Base-by-base conservation (phyloP, 1,284 basidiomycete species). In the Pascua sp. region DNA sequence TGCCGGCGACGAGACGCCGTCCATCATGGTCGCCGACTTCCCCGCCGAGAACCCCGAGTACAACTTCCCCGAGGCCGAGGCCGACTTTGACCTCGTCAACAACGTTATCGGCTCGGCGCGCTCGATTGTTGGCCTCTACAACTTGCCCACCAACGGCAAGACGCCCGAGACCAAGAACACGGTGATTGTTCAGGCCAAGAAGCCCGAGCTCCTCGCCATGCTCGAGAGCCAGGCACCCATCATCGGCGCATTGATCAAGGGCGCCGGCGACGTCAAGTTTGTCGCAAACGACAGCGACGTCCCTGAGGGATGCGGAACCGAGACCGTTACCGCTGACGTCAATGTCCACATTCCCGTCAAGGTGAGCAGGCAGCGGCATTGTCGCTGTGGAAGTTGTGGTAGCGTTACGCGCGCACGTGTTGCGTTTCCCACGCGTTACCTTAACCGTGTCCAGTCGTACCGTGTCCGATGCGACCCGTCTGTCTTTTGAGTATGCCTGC, bases 81-180 rank as follows among this genome's bases (percentile, higher is more conserved):
- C 85, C 66, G 82, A 87, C 58, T 98, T 98, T 70, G 91, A 95
- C 69, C 82, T 90, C 49, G 87, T 94, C 40, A 93, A 96, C 76
- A 81, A 84, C 24, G 85, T 85, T 1, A 83, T 96, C 69, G 87
- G 86, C 67, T 80, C 88, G 2, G 86, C 89, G 11, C 86, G 96
- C 41, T 94, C 90, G 0, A 81, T 98, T 48, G 88, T 90, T 15
- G 88, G 90, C 4, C 87, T 89, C n/a, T 98, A 97, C 77, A 91
- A 89, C 75, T 77, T 99, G 47, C 89, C 91, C 66, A 88, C 81
- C 42, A 89, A 96, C 69, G 88, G 74, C 59, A 78, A 78, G 69
- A 78, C 76, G 9, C 65, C 71, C 39, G 76, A 78, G 61, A 75
- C 77, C 64, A 75, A 76, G 68, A 77, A 74, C 58, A 75, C 75